Evolutionary conservation across 768 basidiomycete species (phyloP).

Genomic region (Tricholoma furcatifolium): DNA sequence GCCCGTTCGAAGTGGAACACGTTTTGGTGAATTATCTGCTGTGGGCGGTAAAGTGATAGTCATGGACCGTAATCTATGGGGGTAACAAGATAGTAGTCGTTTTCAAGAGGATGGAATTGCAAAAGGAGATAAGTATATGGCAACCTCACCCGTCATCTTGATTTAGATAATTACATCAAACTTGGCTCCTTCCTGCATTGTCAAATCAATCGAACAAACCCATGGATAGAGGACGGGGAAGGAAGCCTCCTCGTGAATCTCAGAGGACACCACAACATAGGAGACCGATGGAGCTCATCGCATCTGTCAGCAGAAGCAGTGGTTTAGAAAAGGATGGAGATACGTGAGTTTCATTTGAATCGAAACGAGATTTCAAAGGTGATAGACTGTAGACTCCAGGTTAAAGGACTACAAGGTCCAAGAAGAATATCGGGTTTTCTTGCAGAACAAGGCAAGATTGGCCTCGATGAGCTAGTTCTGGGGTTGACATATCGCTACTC

Average conservation of each 20-base stretch:
- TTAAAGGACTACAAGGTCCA: slow-evolving; percentile 59
- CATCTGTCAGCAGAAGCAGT: slow-evolving; percentile 76
- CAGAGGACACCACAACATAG: slow-evolving; percentile 9
- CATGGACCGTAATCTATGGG: neutral
- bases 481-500: neutral
- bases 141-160: neutral
- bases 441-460: slow-evolving; percentile 60
- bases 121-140: neutral
- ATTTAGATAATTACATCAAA: slow-evolving; percentile 9
- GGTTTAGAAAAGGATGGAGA: slow-evolving; percentile 75
- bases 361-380: slow-evolving; percentile 16
- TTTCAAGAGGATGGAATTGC: neutral
- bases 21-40: slow-evolving; percentile 12
- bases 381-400: slow-evolving; percentile 42
- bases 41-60: slow-evolving; percentile 2
- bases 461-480: neutral
- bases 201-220: slow-evolving; percentile 10
- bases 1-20: slow-evolving; percentile 49
- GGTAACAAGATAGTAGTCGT: neutral
- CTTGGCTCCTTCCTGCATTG: too few relatives aligned
- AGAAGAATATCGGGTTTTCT: slow-evolving; percentile 64
- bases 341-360: slow-evolving; percentile 47
- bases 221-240: slow-evolving; percentile 10
- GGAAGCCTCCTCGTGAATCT: neutral
- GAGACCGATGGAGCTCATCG: slow-evolving; percentile 59